Base-by-base conservation (phyloP, 2,329 filamentous ascomycete species). In the Capronia coronata region DNA sequence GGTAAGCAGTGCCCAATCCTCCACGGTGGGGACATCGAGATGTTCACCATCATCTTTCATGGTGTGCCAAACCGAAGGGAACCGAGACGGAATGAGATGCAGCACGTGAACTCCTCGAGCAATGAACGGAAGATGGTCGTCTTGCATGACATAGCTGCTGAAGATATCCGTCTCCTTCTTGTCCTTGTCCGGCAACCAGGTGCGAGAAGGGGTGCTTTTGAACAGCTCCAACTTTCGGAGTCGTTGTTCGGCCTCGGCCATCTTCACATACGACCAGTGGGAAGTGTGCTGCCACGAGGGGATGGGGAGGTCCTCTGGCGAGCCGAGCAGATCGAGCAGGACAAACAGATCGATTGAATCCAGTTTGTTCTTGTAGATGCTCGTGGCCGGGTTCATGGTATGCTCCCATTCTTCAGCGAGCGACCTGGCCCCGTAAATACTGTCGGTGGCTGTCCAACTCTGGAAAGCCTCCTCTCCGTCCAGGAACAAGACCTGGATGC, bases 401-500 rank as follows among this genome's bases (percentile, higher is more conserved):
- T 71, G 63, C 50, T 94, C 88, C 93, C 93, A 97, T 39, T 80
- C 71, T 57, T 85, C 80, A 8, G 93, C 91, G 16, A 98, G 75
- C 1, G 89, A 76, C 61, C 88, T 80, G 14, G 91, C 80, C 2
- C 93, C 93, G 62, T 98, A 98, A 3, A 96, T 70, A 3, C 87
- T 94, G 67, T 98, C 93, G 0, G 75, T 78, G 29, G 79, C 78
- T 0, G 82, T 85, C 93, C 93, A 98, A 1, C 67, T 68, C 18
- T 79, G 71, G 68, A 94, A 98, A 0, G 93, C 90, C 68, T 98
- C 93, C 69, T 98, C 93, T 3, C 93, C 93, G 63, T 98, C 93
- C 6, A 98, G 70, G 48, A 98, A 77, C 22, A 98, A 58, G 22
- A 98, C 86, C 71, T 97, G 93, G 27, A 98, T 76, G 1, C 91